These are phyloP conservation scores for Wickerhamomyces rabaulensis DNA, from an alignment of 805 yeast species.

Conservation along the genomic window DNA sequence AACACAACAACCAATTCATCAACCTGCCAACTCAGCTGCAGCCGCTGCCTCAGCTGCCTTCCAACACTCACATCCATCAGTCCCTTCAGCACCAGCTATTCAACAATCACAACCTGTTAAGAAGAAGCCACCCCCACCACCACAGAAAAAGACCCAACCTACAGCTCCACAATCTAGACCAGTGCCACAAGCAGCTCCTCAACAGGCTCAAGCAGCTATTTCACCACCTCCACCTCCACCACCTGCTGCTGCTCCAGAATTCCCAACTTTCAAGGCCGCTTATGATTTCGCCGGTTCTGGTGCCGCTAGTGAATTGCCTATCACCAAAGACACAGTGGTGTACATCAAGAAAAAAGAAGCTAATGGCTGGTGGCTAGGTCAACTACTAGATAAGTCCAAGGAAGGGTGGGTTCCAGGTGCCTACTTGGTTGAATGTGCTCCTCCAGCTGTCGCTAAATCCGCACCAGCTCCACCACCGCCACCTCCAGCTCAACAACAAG, in stretches of 20 bases:
- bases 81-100: conserved; percentile 25
- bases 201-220: conserved; percentile 32
- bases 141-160: conserved; percentile 24
- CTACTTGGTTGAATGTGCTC: conserved; percentile 59
- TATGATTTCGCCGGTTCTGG: conserved; percentile 89
- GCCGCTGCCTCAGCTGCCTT: conserved; percentile 36
- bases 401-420: conserved; percentile 99
- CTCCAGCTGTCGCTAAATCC: conserved; percentile 27
- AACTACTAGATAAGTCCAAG: conserved; percentile 61
- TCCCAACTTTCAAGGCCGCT: conserved; percentile 78
- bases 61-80: conserved; percentile 23
- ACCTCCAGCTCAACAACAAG: conserved; percentile 32
- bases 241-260: conserved; percentile 51
- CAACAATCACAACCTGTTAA: conserved; percentile 6
- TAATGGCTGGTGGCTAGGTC: conserved; percentile 94
- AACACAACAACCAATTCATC: conserved; percentile 1
- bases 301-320: conserved; percentile 73
- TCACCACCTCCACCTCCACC: conserved; percentile 76
- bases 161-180: conserved; percentile 38
- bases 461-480: conserved; percentile 37
- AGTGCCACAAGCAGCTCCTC: conserved; percentile 18
- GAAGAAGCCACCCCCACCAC: conserved; percentile 22
- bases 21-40: conserved; percentile 10
- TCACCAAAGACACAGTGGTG: conserved; percentile 70
- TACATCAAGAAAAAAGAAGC: conserved; percentile 66